Base-by-base conservation (phyloP, 1,284 basidiomycete species). In the Sanguinoderma infundibulare region DNA sequence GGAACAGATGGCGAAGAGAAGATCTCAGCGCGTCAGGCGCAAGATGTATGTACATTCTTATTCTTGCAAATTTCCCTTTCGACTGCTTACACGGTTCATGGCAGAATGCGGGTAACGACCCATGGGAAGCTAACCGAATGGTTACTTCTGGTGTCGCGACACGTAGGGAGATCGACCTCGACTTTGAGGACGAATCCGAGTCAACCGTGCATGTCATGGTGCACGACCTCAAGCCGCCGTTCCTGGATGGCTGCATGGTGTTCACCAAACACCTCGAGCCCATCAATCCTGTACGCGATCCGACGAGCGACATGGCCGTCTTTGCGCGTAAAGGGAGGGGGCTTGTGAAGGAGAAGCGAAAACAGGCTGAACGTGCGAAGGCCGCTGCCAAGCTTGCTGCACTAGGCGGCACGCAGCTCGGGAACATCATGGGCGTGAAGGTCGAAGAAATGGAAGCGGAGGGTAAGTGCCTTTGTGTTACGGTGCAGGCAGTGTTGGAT, bases 81-180 rank as follows among this genome's bases (percentile, higher is more conserved):
- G n/a, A n/a, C n/a, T n/a, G 34, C 59, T 67, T 28, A 67, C 59
- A 50, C 36, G 39, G 52, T 10, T 53, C 40, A 14, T 15, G 49
- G 1, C 71, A 96, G 92, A 98, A 98, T 69, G 94, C 94, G 22
- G 98, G 99, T 74, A 97, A 96, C 69, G 97, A 99, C 69, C 81
- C 97, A 1, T 99, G 98, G 98, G 98, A 99, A 80, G 93, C 92
- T 7, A 98, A 99, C 71, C 92, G 96, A 71, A 95, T 99, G 90
- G 83, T 96, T 12, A 95, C 94, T 0, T 98, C 96, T 15, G 98
- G 98, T 71, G 90, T 98, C 15, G 93, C 94, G 1, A 94, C 94
- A 5, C 88, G 93, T 32, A 90, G 87, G 63, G 83, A 87, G 10
- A 84, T 99, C 44, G 95, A 99, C 73, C 81, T 98, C 76, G 86